Evolutionary conservation across 768 basidiomycete species (phyloP).

Genomic region (Termitomyces titanicus): DNA sequence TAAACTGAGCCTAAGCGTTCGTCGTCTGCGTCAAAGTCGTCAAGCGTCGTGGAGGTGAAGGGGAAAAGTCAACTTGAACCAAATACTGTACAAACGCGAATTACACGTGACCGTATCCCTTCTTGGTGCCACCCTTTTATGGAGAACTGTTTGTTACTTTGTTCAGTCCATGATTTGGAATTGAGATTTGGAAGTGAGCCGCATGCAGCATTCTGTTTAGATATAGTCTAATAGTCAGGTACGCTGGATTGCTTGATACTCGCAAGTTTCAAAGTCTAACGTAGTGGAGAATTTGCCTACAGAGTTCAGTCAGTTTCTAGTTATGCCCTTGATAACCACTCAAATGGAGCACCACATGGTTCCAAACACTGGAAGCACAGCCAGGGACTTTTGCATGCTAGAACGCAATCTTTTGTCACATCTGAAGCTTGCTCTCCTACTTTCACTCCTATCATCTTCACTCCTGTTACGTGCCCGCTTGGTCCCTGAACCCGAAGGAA

Average conservation of each 20-base stretch:
- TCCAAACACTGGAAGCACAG: conserved; percentile 52
- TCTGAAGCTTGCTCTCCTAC: conserved; percentile 59
- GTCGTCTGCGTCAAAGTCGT: conserved; percentile 13
- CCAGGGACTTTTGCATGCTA: conserved; percentile 78
- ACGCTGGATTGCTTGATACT: neutral
- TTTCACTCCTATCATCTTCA: conserved; percentile 62
- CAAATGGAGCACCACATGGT: conserved; percentile 25
- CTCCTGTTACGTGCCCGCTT: conserved; percentile 60
- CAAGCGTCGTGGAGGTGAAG: conserved; percentile 10
- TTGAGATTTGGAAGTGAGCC: no score
- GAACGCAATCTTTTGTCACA: conserved; percentile 74
- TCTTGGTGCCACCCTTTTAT: neutral
- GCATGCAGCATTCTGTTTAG: neutral
- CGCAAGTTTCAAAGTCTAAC: neutral
- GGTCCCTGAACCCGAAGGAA: conserved; percentile 32
- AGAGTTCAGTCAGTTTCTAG: neutral
- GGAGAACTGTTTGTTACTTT: no score
- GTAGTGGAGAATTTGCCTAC: no score
- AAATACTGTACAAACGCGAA: conserved; percentile 40
- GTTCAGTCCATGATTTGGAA: no score
- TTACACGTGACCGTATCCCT: conserved; percentile 25
- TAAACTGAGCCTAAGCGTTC: conserved; percentile 9
- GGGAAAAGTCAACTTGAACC: conserved; percentile 26
- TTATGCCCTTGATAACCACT: neutral
- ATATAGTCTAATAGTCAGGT: neutral